These are phyloP conservation scores for Thamnidium elegans DNA, from an alignment of 192 early-diverging fungal genomes.

Conservation along the genomic window DNA sequence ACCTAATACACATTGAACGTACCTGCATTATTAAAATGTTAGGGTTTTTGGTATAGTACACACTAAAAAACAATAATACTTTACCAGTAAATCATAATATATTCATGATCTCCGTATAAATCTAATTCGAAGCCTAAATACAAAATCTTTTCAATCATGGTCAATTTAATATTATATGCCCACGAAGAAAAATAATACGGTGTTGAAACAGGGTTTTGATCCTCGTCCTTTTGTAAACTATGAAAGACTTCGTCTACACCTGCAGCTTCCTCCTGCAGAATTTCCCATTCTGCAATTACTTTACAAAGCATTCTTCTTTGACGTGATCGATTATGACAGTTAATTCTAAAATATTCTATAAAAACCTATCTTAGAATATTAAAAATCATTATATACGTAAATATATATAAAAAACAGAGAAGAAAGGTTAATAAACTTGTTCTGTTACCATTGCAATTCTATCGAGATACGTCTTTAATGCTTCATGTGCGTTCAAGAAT, in stretches of 20 bases:
- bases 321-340: slow-evolving; percentile 59
- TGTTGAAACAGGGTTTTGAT: neutral
- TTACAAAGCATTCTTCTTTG: slow-evolving; percentile 59
- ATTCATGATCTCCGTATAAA: slow-evolving; percentile 63
- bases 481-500: slow-evolving; percentile 7
- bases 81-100: slow-evolving; percentile 58
- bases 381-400: no score
- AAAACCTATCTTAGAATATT: slow-evolving; percentile 39
- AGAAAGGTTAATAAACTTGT: neutral
- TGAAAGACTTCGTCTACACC: slow-evolving; percentile 25
- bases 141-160: slow-evolving; percentile 51
- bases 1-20: slow-evolving; percentile 12
- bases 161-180: slow-evolving; percentile 61
- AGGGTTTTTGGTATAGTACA: no score
- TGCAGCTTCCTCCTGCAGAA: slow-evolving; percentile 43
- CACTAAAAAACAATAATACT: no score
- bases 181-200: slow-evolving; percentile 63
- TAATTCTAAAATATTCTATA: slow-evolving; percentile 48
- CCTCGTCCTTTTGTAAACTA: neutral
- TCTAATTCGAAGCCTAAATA: slow-evolving; percentile 67
- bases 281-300: slow-evolving; percentile 56
- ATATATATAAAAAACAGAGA: neutral
- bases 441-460: slow-evolving; percentile 19
- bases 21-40: neutral
- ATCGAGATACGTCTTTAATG: slow-evolving; percentile 20